These are phyloP conservation scores for Penicillium sp. DNA, from an alignment of 2,329 filamentous ascomycete genomes.

Conservation along the genomic window DNA sequence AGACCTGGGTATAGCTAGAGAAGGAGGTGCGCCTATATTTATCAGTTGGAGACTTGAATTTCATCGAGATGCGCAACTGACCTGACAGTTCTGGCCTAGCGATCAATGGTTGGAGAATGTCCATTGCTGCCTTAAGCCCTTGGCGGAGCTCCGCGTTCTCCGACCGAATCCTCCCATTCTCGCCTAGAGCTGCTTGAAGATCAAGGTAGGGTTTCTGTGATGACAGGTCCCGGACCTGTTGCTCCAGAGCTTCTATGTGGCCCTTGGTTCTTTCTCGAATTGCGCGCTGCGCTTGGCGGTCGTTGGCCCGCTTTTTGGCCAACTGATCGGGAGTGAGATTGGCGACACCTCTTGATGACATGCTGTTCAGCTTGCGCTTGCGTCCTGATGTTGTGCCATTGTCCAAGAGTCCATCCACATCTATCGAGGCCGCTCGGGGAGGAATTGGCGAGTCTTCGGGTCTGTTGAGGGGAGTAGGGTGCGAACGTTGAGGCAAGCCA, in stretches of 20 bases:
- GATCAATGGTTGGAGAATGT: conserved; percentile 50
- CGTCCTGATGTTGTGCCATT: conserved; percentile 32
- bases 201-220: conserved; percentile 81
- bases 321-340: conserved; percentile 86
- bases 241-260: conserved; percentile 73
- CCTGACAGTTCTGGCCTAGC: conserved; percentile 46
- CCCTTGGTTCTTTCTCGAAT: conserved; percentile 80
- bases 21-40: conserved; percentile 17
- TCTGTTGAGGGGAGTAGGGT: conserved; percentile 17
- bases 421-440: conserved; percentile 26
- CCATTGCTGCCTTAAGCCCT: conserved; percentile 64
- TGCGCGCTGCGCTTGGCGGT: conserved; percentile 80
- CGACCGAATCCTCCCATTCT: conserved; percentile 73
- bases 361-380: conserved; percentile 45
- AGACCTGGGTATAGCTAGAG: conserved; percentile 17
- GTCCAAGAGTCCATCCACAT: conserved; percentile 23
- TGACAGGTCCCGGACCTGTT: conserved; percentile 71
- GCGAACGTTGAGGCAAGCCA: conserved; percentile 6
- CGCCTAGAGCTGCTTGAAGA: conserved; percentile 69
- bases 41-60: conserved; percentile 10
- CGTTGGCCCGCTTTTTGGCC: conserved; percentile 86
- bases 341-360: conserved; percentile 70
- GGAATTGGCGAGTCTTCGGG: conserved; percentile 30
- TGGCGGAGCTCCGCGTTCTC: conserved; percentile 78
- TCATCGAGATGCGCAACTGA: conserved; percentile 25